These are phyloP conservation scores for Zalerion maritima DNA, from an alignment of 495 filamentous ascomycete species.

Conservation along the genomic window DNA sequence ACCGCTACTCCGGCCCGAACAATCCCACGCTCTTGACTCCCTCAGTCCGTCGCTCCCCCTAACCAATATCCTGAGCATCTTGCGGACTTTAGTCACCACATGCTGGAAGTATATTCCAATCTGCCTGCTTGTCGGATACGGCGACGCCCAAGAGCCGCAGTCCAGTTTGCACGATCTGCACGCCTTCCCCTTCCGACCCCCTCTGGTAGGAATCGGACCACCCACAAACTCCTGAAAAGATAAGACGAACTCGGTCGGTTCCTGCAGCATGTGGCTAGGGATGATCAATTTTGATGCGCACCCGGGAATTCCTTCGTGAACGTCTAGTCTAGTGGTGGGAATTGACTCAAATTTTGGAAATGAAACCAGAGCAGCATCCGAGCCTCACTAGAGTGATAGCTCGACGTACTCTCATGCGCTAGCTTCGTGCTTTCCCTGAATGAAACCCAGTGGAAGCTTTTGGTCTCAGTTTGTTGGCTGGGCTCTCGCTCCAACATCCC, in stretches of 20 bases:
- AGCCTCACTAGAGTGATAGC: no score
- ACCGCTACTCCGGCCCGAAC: no score
- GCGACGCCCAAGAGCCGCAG: not conserved
- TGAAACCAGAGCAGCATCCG: not conserved
- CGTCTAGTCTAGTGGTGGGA: not conserved
- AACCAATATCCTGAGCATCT: not conserved
- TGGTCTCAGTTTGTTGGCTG: no score
- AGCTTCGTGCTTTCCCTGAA: not conserved
- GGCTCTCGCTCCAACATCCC: no score
- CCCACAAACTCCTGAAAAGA: not conserved
- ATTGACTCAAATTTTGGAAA: not conserved
- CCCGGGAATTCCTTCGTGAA: not conserved
- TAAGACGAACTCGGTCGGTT: conserved; percentile 3
- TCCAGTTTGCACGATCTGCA: not conserved
- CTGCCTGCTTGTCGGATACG: no score
- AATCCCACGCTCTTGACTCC: no score
- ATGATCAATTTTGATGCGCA: conserved; percentile 2
- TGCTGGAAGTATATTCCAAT: no score
- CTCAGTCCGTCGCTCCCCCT: not conserved
- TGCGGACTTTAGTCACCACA: not conserved
- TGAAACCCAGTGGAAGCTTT: not conserved
- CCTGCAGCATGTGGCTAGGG: not conserved
- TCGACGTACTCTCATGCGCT: conserved; percentile 1
- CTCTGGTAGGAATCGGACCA: not conserved
- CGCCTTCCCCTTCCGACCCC: not conserved